phyloP scores from a whole-genome alignment of 1,284 basidiomycete species.

The Veloporphyrellus conicus region DNA sequence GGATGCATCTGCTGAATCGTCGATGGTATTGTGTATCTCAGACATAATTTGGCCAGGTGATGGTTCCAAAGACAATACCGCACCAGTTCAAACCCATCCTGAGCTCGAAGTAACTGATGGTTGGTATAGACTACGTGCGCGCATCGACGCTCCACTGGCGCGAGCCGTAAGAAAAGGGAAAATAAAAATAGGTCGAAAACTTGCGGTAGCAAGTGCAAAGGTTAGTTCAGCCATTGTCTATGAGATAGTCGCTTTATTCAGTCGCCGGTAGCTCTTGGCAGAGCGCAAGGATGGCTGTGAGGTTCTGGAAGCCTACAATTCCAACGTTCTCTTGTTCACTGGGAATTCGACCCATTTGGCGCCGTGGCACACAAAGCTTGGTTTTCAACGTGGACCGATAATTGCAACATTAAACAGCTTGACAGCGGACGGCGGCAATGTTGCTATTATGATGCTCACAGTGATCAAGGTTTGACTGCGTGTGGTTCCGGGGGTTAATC shows the following conservation, averaged over 20 bases:
- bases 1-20: conserved; percentile 65
- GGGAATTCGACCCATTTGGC: conserved; percentile 86
- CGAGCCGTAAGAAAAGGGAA: conserved; percentile 65
- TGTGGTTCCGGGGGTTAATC: conserved; percentile 1
- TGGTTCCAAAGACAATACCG: conserved; percentile 39
- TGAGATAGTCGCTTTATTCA: conserved; percentile 1
- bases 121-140: conserved; percentile 86
- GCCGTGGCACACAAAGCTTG: conserved; percentile 84
- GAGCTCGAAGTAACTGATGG: conserved; percentile 90
- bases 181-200: conserved; percentile 77
- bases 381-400: conserved; percentile 62
- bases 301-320: conserved; percentile 77
- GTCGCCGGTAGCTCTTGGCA: conserved; percentile 54
- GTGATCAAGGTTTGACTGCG: conserved; percentile 58
- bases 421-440: conserved; percentile 75
- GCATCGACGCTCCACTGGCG: conserved; percentile 68
- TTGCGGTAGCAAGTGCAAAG: conserved; percentile 75
- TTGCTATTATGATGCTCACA: conserved; percentile 74
- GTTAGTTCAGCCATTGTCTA: conserved; percentile 41
- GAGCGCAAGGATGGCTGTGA: conserved; percentile 76
- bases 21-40: conserved; percentile 85
- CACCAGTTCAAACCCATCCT: conserved; percentile 39
- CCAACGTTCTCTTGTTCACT: conserved; percentile 60
- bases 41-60: conserved; percentile 54
- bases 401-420: conserved; percentile 78